These are phyloP conservation scores for Xylariaceae sp. DNA, from an alignment of 2,329 filamentous ascomycete genomes.

Conservation along the genomic window DNA sequence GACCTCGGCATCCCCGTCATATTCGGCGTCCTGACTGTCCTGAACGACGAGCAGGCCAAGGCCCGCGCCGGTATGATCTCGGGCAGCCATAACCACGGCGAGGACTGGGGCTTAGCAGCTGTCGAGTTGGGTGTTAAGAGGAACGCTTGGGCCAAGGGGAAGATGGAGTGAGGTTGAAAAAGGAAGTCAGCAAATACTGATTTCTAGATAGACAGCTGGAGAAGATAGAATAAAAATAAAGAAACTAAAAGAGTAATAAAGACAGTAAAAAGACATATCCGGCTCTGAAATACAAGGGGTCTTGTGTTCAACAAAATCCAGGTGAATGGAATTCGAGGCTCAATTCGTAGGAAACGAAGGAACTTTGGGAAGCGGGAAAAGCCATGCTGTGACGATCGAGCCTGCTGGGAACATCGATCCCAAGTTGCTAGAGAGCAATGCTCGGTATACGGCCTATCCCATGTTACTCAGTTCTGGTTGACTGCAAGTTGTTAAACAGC, in stretches of 20 bases:
- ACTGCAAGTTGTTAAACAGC: no score
- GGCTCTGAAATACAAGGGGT: no score
- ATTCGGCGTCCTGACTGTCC: constrained; percentile 85
- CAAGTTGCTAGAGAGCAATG: no score
- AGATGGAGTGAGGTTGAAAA: constrained; percentile 40
- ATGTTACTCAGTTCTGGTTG: no score
- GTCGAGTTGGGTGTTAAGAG: constrained; percentile 92
- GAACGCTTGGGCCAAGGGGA: constrained; percentile 74
- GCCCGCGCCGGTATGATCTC: constrained; percentile 72
- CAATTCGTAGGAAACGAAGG: neutral
- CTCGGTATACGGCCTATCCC: no score
- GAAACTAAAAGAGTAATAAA: no score
- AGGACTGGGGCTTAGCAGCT: constrained; percentile 92
- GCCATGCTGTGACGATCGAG: no score
- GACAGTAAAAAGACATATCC: no score
- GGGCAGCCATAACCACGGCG: constrained; percentile 83
- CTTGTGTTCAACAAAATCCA: no score
- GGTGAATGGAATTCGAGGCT: neutral
- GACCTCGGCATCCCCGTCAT: constrained; percentile 86
- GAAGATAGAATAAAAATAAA: constrained; percentile 1
- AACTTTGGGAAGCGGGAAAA: no score
- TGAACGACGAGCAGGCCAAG: constrained; percentile 83
- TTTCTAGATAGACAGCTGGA: neutral
- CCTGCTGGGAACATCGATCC: no score
- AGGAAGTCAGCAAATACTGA: neutral